These are phyloP conservation scores for Suillus placidus DNA, from an alignment of 768 basidiomycete species.

Conservation along the genomic window DNA sequence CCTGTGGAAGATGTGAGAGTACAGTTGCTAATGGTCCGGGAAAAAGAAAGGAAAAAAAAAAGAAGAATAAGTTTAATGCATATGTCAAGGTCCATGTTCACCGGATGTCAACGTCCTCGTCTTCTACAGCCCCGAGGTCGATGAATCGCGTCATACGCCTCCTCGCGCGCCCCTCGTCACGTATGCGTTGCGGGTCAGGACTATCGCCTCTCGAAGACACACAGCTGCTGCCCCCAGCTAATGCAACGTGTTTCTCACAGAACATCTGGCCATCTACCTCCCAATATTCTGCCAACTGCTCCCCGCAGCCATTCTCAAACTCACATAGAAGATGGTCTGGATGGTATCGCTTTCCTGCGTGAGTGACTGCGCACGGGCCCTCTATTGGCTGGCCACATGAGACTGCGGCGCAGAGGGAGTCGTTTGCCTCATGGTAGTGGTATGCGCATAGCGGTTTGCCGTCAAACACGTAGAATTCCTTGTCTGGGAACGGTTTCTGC, in stretches of 20 bases:
- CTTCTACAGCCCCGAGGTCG: constrained; percentile 51
- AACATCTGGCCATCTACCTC: constrained; percentile 85
- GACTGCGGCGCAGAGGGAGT: constrained; percentile 80
- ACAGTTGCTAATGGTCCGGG: constrained; percentile 2
- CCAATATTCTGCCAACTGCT: constrained; percentile 81
- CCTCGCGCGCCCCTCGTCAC: constrained; percentile 55
- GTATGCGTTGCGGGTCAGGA: constrained; percentile 14
- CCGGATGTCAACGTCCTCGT: constrained; percentile 34
- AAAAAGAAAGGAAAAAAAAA: not conserved
- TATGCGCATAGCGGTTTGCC: constrained; percentile 90
- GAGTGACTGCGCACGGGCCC: constrained; percentile 88
- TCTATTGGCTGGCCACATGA: constrained; percentile 89
- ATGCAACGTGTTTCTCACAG: constrained; percentile 77
- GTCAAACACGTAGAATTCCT: constrained; percentile 88
- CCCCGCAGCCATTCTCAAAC: constrained; percentile 54
- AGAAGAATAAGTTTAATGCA: constrained; percentile 3
- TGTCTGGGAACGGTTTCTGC: constrained; percentile 89
- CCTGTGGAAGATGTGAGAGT: constrained; percentile 2
- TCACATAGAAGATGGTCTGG: constrained; percentile 90
- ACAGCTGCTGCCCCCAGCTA: constrained; percentile 26
- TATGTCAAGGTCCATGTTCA: constrained; percentile 13
- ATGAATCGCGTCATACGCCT: constrained; percentile 84
- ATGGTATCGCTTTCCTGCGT: constrained; percentile 80
- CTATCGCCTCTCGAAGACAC: constrained; percentile 24
- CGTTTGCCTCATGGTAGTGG: constrained; percentile 92